These are phyloP conservation scores for Entomortierella lignicola DNA, from an alignment of 192 early-diverging fungal genomes.

Conservation along the genomic window DNA sequence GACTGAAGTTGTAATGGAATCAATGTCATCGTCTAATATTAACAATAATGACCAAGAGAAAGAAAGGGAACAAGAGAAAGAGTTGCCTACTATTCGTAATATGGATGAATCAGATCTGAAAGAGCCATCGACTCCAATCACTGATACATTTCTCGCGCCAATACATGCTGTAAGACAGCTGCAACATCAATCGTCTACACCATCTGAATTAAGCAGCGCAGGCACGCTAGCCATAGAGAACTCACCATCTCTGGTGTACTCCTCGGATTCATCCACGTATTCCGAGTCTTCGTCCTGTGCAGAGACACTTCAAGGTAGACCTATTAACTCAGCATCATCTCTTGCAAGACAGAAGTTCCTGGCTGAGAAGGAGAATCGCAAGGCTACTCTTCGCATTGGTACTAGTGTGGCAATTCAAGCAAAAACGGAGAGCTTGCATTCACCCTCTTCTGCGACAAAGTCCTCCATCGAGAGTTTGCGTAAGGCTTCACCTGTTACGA, in stretches of 20 bases:
- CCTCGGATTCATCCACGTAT: slow-evolving; percentile 13
- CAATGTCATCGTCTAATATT: not conserved
- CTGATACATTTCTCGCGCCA: slow-evolving; percentile 15
- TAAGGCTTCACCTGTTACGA: not conserved
- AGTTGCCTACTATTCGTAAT: not conserved
- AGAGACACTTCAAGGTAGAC: not conserved
- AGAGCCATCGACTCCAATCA: slow-evolving; percentile 13
- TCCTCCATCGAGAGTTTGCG: slow-evolving; percentile 9
- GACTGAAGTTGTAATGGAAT: slow-evolving; percentile 18
- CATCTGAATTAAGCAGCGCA: slow-evolving; percentile 24
- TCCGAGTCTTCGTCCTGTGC: slow-evolving; percentile 18
- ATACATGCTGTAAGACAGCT: slow-evolving; percentile 2
- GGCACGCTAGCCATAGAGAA: slow-evolving; percentile 4
- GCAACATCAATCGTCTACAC: slow-evolving; percentile 9
- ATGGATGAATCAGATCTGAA: not conserved
- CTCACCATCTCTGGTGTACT: not conserved
- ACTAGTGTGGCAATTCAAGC: slow-evolving; percentile 22
- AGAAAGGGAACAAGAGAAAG: slow-evolving; percentile 1
- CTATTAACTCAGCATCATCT: not conserved
- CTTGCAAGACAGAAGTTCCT: slow-evolving; percentile 24
- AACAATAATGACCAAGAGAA: not conserved
- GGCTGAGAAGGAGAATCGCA: slow-evolving; percentile 29
- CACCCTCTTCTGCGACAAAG: slow-evolving; percentile 4
- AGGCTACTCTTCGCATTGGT: slow-evolving; percentile 30
- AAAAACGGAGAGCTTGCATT: slow-evolving; percentile 26